Percentiles rank a stretch among this genome's conserved stretches.
Evolutionary conservation across 129 eudicot species (phyloP).

Genomic region (Centaurea solstitialis): DNA sequence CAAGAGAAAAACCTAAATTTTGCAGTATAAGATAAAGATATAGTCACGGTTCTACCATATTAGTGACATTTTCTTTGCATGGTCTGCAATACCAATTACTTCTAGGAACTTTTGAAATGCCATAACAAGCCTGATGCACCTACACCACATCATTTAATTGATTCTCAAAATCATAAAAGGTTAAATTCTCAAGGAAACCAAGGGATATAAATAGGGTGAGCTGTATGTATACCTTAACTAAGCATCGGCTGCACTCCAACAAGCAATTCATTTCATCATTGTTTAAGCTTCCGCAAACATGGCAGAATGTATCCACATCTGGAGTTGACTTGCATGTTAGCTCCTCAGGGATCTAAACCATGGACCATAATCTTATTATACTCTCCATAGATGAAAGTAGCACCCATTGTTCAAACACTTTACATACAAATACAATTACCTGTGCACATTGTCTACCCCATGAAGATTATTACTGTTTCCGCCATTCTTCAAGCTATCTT

Average conservation of each 20-base stretch:
- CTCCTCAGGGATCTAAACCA: slow-evolving; percentile 43
- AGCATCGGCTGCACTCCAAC: slow-evolving; percentile 55
- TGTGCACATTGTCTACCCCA: slow-evolving; percentile 20
- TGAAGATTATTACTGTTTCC: slow-evolving; percentile 8
- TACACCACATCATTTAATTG: slow-evolving; percentile 22
- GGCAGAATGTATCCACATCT: slow-evolving; percentile 38
- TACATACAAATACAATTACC: slow-evolving; percentile 28
- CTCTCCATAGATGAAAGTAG: slow-evolving; percentile 10
- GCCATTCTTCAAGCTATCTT: slow-evolving; percentile 27
- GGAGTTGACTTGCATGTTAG: slow-evolving; percentile 19
- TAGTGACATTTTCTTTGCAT: slow-evolving; percentile 47
- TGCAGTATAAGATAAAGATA: background rate
- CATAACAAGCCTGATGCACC: slow-evolving; percentile 80
- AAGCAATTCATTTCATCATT: slow-evolving; percentile 48
- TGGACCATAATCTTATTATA: slow-evolving; percentile 18
- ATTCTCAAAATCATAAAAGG: slow-evolving; percentile 14
- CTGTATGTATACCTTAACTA: slow-evolving; percentile 46
- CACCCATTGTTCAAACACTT: slow-evolving; percentile 20
- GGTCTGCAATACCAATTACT: slow-evolving; percentile 65
- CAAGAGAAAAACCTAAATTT: background rate
- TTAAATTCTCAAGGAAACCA: background rate
- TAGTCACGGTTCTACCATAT: slow-evolving; percentile 37
- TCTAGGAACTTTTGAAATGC: slow-evolving; percentile 53
- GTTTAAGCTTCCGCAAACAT: slow-evolving; percentile 54
- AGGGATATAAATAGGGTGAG: background rate